phyloP scores from a whole-genome alignment of 2,329 filamentous ascomycete genomes.

The Dryadomyces sulphureus region DNA sequence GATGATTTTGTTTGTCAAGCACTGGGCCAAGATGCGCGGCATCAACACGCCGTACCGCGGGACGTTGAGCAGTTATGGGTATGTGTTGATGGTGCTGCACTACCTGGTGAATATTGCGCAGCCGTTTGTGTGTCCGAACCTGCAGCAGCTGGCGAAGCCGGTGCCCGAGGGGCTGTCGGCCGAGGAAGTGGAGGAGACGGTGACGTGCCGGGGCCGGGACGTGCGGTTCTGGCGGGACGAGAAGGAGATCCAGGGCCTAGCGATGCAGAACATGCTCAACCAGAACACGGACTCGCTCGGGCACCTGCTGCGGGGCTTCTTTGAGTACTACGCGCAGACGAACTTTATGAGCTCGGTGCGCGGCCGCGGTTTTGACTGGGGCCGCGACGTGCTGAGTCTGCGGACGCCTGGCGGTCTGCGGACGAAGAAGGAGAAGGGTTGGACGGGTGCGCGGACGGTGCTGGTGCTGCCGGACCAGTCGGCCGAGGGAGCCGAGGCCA shows the following conservation, averaged over 20 bases:
- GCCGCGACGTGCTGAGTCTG: slow-evolving; percentile 62
- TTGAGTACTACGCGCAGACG: slow-evolving; percentile 65
- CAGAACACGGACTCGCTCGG: slow-evolving; percentile 57
- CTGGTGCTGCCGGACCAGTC: slow-evolving; percentile 32
- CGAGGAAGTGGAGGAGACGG: slow-evolving; percentile 22
- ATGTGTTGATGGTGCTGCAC: slow-evolving; percentile 83
- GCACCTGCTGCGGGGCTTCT: slow-evolving; percentile 65
- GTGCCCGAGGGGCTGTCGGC: slow-evolving; percentile 22
- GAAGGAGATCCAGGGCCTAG: slow-evolving; percentile 47
- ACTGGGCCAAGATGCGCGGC: slow-evolving; percentile 73
- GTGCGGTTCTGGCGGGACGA: slow-evolving; percentile 71
- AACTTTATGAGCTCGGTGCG: slow-evolving; percentile 35
- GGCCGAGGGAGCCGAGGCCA: slow-evolving; percentile 11
- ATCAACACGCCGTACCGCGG: slow-evolving; percentile 82
- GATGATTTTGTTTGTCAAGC: slow-evolving; percentile 75
- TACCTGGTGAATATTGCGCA: slow-evolving; percentile 71
- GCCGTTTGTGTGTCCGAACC: slow-evolving; percentile 73
- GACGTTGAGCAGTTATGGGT: slow-evolving; percentile 79
- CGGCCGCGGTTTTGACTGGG: slow-evolving; percentile 61
- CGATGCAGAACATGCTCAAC: slow-evolving; percentile 43
- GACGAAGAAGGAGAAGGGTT: slow-evolving; percentile 65
- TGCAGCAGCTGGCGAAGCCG: slow-evolving; percentile 45
- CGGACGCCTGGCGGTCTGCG: slow-evolving; percentile 56
- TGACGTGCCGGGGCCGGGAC: slow-evolving; percentile 47
- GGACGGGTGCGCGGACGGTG: slow-evolving; percentile 68